Percentiles rank a stretch among this genome's conserved stretches.
phyloP scores from a whole-genome alignment of 2,329 filamentous ascomycete genomes.

The Tolypocladium tropicale region DNA sequence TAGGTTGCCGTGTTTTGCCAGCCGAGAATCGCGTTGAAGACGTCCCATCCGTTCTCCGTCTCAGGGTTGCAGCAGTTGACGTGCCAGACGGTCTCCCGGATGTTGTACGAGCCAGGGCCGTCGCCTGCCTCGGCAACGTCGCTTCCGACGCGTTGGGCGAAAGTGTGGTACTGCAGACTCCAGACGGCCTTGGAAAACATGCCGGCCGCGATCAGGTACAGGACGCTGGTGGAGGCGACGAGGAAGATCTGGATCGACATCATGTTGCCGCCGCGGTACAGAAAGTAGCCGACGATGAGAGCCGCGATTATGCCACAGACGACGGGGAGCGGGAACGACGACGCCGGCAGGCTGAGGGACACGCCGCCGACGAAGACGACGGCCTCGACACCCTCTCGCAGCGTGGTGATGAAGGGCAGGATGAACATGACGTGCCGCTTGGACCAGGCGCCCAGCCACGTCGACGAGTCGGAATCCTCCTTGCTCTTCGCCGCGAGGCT shows the following conservation, averaged over 20 bases:
- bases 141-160: background rate
- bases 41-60: conserved; percentile 58
- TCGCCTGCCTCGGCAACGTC: conserved; percentile 13
- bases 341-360: background rate
- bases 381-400: background rate
- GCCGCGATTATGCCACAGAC: conserved; percentile 24
- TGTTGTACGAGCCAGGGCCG: conserved; percentile 70
- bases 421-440: background rate
- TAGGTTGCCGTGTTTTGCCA: conserved; percentile 17
- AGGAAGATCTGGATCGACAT: conserved; percentile 55
- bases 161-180: conserved; percentile 23
- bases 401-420: background rate
- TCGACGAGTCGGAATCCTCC: conserved; percentile 15
- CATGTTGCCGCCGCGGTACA: conserved; percentile 41
- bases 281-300: conserved; percentile 50
- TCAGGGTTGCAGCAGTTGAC: conserved; percentile 62
- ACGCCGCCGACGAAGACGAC: background rate
- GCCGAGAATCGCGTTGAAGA: conserved; percentile 63
- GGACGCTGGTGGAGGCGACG: conserved; percentile 64
- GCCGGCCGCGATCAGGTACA: conserved; percentile 74
- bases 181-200: conserved; percentile 68
- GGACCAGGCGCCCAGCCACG: background rate
- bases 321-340: background rate
- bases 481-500: conserved; percentile 42
- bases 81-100: conserved; percentile 68